Evolutionary conservation across 179 eudicot species (phyloP).

Genomic region (Spergularia azorica): DNA sequence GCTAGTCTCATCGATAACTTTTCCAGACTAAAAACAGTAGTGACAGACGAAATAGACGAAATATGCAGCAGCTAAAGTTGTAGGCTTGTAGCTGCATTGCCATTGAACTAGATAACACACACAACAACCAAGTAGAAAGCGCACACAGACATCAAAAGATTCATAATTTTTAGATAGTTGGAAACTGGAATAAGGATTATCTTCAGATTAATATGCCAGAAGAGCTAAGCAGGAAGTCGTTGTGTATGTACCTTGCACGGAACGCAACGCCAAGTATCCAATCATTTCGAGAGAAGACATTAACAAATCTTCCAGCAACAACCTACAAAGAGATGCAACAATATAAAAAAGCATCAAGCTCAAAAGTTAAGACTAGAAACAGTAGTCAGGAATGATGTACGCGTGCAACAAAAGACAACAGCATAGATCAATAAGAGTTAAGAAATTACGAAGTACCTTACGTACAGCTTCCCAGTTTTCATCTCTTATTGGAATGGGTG

Average conservation of each 20-base stretch:
- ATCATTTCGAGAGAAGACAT: slow-evolving; percentile 81
- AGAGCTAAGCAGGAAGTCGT: not conserved
- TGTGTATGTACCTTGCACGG: slow-evolving; percentile 78
- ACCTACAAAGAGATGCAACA: slow-evolving; percentile 46
- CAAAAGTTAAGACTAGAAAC: not conserved
- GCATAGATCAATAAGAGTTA: not conserved
- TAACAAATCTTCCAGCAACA: slow-evolving; percentile 92
- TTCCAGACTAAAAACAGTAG: not conserved
- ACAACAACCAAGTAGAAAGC: no score
- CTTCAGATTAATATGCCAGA: not conserved
- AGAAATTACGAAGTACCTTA: slow-evolving; percentile 51
- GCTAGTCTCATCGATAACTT: no score
- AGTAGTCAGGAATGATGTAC: not conserved
- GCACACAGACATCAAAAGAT: not conserved
- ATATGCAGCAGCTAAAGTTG: not conserved
- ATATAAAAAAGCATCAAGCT: not conserved
- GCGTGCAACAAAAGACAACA: slow-evolving; percentile 8
- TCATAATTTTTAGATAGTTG: not conserved
- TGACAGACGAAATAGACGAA: no score
- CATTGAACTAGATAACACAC: not conserved
- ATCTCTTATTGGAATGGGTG: slow-evolving; percentile 78
- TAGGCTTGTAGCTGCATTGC: slow-evolving; percentile 1
- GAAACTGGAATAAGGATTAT: not conserved
- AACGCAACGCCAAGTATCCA: slow-evolving; percentile 98
- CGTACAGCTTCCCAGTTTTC: slow-evolving; percentile 90